Evolutionary conservation across 805 yeast species (phyloP), one percentile per base, ranked within the genome.

Genomic region (Spathaspora passalidarum): DNA sequence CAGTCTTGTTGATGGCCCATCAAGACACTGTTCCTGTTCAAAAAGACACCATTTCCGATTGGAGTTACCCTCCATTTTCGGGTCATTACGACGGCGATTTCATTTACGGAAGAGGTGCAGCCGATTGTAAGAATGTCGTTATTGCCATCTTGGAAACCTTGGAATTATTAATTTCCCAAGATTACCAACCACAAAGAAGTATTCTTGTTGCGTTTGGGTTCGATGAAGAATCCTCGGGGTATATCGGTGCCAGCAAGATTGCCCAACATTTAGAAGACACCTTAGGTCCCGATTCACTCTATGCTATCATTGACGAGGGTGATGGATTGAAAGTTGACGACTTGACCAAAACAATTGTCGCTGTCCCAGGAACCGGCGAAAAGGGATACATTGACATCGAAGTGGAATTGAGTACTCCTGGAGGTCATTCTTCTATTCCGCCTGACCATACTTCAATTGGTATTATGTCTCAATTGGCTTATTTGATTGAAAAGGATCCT

Each of bases 381-480:
- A 66, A 74, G 40, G 73, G 73, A 32, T 69, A 81, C 52, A 79
- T 82, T 4, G 66, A 76, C 52, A 53, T 76, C 7, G 48, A 54
- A 20, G 67, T 84, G 40, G 71, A 72, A 3, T 64, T 86, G 19
- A 66, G 66, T 19, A 81, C 86, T 22, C 79, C 80, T 6, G 95
- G 95, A 34, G 95, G 95, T 6, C 95, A 86, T 60, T 80, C 91
- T 1, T 82, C 90, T 5, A 62, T 76, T 13, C 94, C 95, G 9
- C 92, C 92, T 2, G 84, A 79, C 41, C 94, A 88, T 59, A 86
- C 94, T 4, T 75, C 85, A 3, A 85, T 88, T 64, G 96, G 94
- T 14, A 76, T 88, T 23, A 68, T 83, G 45, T 72, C 88, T 2
- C 81, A 83, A 46, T 66, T 88, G 43, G 68, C 82, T 13, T 62